These are phyloP conservation scores for Daedaleopsis nitida DNA, from an alignment of 768 basidiomycete genomes.

Conservation along the genomic window DNA sequence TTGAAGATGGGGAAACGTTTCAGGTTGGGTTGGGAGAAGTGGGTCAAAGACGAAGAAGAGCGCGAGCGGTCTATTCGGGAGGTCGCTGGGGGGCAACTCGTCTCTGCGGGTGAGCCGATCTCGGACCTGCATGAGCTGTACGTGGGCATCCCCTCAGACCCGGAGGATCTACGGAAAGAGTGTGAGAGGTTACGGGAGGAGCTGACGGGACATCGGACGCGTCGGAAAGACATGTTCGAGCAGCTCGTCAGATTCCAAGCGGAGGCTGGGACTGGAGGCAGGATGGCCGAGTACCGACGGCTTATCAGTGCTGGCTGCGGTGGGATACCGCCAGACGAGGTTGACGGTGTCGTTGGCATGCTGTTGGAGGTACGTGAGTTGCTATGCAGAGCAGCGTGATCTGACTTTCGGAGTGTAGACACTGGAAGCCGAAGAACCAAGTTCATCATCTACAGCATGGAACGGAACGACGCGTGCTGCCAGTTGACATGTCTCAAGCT, in stretches of 20 bases:
- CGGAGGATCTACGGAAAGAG: conserved; percentile 50
- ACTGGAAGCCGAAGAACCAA: conserved; percentile 78
- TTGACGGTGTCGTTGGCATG: conserved; percentile 84
- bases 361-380: conserved; percentile 69
- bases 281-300: conserved; percentile 86
- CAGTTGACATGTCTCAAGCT: conserved; percentile 7
- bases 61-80: conserved; percentile 73
- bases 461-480: conserved; percentile 26
- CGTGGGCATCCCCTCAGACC: conserved; percentile 56
- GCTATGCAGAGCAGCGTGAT: conserved; percentile 3
- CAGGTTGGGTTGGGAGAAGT: conserved; percentile 89
- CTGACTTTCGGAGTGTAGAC: conserved; percentile 48
- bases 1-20: conserved; percentile 82
- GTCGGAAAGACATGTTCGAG: conserved; percentile 73
- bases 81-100: conserved; percentile 58
- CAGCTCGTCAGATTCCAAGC: conserved; percentile 80
- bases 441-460: conserved; percentile 48
- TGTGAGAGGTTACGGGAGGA: conserved; percentile 70
- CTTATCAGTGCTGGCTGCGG: conserved; percentile 92
- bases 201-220: conserved; percentile 62
- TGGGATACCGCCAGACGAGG: conserved; percentile 80
- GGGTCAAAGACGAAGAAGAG: conserved; percentile 83
- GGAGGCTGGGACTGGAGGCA: conserved; percentile 86
- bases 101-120: conserved; percentile 35
- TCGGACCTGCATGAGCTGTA: conserved; percentile 65